Base-by-base conservation (phyloP, 352 stramenopile genomes). In the Phytophthora chlamydospora region DNA sequence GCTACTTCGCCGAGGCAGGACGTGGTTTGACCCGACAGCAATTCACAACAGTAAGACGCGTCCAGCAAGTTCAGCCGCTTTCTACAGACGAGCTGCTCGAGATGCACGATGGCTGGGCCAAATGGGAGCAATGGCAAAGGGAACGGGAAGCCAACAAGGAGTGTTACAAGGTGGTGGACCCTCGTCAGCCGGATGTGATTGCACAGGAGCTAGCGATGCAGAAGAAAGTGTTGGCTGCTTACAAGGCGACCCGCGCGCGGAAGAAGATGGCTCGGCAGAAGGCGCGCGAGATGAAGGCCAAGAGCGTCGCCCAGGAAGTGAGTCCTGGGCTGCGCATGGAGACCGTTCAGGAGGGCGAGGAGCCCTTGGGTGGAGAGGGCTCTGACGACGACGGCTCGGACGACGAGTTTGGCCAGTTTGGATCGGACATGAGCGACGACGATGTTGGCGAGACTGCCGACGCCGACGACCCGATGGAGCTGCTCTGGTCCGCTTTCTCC, bases 241-340 rank as follows among this genome's bases (percentile, higher is more conserved):
- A 78, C 66, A 92, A 92, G 40, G 77, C 83, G 7, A 71, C 80
- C 8, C 76, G 83, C 0, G 76, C 76, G 32, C 66, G 72, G 14
- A 88, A 87, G 55, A 89, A 84, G 36, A 63, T 85, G 33, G 83
- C 88, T 58, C 73, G 70, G 6, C 79, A 84, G 29, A 85, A 85
- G 27, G 75, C 72, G 4, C 66, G 74, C 11, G 83, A 92, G 52
- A 50, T 68, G 39, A 67, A 78, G 44, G 64, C 58, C 33, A 79
- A 82, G 35, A 66, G 31, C 24, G 38, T 21, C 4, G 36, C 32
- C 12, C 51, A 54, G 50, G 65, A 54, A 47, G 14, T 50, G 59
- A 52, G 11, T 34, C 40, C 66, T 39, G 49, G 39, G 5, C 24
- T 53, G 27, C 68, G 73, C 33, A 91, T 93, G 82, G 79, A 84